Percentiles rank a stretch among this genome's conserved stretches.
phyloP scores from a whole-genome alignment of 768 basidiomycete genomes.

The Macrolepiota fuliginosa region DNA sequence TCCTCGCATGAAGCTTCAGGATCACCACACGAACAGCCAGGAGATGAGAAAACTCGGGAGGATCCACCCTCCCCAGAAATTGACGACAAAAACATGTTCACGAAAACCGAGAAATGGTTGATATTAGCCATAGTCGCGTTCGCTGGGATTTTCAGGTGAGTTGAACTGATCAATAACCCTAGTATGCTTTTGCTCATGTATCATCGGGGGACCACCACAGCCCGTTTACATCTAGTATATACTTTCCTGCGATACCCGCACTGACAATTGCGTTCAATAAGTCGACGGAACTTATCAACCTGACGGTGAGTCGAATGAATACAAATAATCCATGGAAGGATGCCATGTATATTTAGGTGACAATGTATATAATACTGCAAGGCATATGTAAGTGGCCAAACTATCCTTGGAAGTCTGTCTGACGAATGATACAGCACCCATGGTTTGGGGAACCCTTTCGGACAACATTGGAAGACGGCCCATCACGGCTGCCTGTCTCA shows the following conservation, averaged over 20 bases:
- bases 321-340: neutral
- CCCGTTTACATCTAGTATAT: conserved; percentile 74
- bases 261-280: conserved; percentile 61
- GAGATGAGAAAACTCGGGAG: neutral
- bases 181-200: neutral
- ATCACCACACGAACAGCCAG: neutral
- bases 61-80: neutral
- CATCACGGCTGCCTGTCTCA: conserved; percentile 59
- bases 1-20: neutral
- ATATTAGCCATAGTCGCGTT: conserved; percentile 58
- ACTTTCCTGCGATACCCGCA: conserved; percentile 76
- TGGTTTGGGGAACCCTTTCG: conserved; percentile 71
- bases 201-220: conserved; percentile 29
- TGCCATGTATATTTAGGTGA: conserved; percentile 34
- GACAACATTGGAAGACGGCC: conserved; percentile 65
- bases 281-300: conserved; percentile 69
- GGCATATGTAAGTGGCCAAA: conserved; percentile 45
- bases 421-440: conserved; percentile 41
- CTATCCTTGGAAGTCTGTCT: neutral
- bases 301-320: conserved; percentile 49
- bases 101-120: conserved; percentile 60
- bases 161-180: neutral
- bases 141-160: conserved; percentile 63
- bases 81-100: conserved; percentile 43
- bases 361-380: conserved; percentile 72